These are phyloP conservation scores for Petunia hybrid DNA, from an alignment of 305 asterid species.

Conservation along the genomic window DNA sequence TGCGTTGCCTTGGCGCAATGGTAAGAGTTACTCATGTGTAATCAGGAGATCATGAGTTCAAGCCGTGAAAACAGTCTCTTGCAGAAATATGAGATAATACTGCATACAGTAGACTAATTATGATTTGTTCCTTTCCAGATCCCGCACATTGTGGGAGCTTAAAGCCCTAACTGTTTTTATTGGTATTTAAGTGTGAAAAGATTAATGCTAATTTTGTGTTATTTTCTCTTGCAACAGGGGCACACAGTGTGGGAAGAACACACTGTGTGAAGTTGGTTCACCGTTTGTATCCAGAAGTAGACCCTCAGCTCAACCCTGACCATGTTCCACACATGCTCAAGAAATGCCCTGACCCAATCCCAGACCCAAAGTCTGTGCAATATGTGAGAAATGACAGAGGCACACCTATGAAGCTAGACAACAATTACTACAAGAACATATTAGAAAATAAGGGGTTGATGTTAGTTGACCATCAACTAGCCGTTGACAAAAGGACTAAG, in stretches of 20 bases:
- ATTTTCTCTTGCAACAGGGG: conserved; percentile 44
- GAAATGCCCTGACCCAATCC: conserved; percentile 89
- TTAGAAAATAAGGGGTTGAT: conserved; percentile 81
- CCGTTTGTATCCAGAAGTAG: conserved; percentile 70
- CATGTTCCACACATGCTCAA: conserved; percentile 88
- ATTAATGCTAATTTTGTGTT: not conserved
- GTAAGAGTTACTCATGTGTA: no score
- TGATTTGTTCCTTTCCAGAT: no score
- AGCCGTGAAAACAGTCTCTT: no score
- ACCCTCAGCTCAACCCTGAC: conserved; percentile 46
- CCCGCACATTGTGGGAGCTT: no score
- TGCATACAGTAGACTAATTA: no score
- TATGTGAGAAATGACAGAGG: conserved; percentile 92
- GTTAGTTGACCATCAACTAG: conserved; percentile 83
- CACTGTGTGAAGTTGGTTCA: conserved; percentile 92
- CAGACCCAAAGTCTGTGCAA: conserved; percentile 95
- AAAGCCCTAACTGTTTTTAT: not conserved
- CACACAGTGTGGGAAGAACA: conserved; percentile 92
- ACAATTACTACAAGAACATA: conserved; percentile 83
- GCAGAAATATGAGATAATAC: no score
- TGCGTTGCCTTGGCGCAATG: no score
- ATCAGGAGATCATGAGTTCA: no score
- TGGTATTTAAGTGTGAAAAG: not conserved
- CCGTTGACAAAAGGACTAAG: conserved; percentile 71
- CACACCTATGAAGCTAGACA: conserved; percentile 90